phyloP scores from a whole-genome alignment of 2,329 filamentous ascomycete genomes.

The Talaromyces albobiverticillius region DNA sequence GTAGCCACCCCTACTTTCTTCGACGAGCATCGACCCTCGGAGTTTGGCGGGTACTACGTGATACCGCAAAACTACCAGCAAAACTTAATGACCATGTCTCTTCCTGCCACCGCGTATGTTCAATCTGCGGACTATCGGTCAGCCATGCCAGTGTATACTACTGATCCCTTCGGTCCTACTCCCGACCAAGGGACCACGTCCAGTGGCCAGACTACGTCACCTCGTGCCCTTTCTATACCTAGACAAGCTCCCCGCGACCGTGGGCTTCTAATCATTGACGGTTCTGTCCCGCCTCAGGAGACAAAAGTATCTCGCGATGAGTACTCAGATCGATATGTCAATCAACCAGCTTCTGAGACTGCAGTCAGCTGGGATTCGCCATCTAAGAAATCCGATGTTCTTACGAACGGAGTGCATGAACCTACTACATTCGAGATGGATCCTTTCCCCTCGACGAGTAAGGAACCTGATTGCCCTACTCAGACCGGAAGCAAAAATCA shows the following conservation, averaged over 20 bases:
- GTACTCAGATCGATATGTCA: constrained; percentile 26
- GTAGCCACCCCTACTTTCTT: constrained; percentile 30
- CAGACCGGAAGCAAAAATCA: constrained; percentile 26
- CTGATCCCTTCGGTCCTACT: constrained; percentile 23
- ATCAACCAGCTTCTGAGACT: constrained; percentile 3
- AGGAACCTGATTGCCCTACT: constrained; percentile 25
- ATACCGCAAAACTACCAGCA: constrained; percentile 43
- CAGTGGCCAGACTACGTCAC: constrained; percentile 19
- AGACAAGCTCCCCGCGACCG: constrained; percentile 28
- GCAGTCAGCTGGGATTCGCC: constrained; percentile 12
- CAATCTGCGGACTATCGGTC: constrained; percentile 33
- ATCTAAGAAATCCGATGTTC: constrained; percentile 6
- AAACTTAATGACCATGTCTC: constrained; percentile 35
- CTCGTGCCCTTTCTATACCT: constrained; percentile 22
- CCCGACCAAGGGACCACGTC: constrained; percentile 24
- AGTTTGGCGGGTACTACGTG: constrained; percentile 47
- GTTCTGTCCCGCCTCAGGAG: constrained; percentile 41
- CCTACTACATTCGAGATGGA: constrained; percentile 35
- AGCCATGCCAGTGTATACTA: constrained; percentile 20
- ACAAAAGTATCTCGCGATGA: constrained; percentile 26
- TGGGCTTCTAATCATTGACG: constrained; percentile 48
- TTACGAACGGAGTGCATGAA: constrained; percentile 25
- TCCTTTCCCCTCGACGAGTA: constrained; percentile 25
- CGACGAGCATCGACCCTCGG: constrained; percentile 39
- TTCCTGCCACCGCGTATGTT: constrained; percentile 33